Conservation (phyloP, 1,284 basidiomycete species). For the Retiboletus flavoniger region DNA sequence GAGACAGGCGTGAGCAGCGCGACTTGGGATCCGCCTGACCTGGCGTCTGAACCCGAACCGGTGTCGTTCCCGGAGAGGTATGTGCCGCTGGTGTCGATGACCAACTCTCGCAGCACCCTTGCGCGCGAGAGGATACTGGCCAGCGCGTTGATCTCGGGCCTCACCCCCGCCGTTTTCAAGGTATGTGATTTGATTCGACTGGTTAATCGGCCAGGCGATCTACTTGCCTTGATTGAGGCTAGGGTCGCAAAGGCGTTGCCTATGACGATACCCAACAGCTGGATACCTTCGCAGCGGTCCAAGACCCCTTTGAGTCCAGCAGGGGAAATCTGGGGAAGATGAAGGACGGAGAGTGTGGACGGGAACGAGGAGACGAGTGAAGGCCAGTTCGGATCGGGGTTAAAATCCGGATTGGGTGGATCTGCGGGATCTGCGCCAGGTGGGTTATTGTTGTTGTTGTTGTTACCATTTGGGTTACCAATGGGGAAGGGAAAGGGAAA, state of each 20-base stretch:
- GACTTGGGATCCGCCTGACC: background rate
- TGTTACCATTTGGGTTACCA: constrained; percentile 3
- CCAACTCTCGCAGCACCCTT: constrained; percentile 12
- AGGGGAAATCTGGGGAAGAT: constrained; percentile 26
- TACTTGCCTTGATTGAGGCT: background rate
- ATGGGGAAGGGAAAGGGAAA: constrained; percentile 15
- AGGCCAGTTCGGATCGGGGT: constrained; percentile 3
- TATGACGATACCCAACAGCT: constrained; percentile 21
- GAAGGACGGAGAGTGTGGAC: constrained; percentile 20
- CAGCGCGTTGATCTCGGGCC: constrained; percentile 18
- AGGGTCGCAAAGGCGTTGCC: constrained; percentile 14
- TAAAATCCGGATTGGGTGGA: background rate
- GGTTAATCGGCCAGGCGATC: background rate
- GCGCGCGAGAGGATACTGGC: constrained; percentile 18
- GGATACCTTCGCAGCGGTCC: constrained; percentile 20
- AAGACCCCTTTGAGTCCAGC: constrained; percentile 23
- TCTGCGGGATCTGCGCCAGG: constrained; percentile 3
- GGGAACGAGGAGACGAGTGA: constrained; percentile 17
- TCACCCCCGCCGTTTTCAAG: background rate
- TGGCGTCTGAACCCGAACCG: background rate
- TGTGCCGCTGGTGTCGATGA: constrained; percentile 16
- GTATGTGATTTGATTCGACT: background rate
- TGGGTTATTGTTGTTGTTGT: background rate
- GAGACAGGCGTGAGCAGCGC: constrained; percentile 16
- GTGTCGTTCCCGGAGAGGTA: background rate